A percentile compares a stretch with the other conserved stretches of the same genome.
Evolutionary conservation across 73 alveolate species (phyloP).

Genomic region (Urostyla sp.): DNA sequence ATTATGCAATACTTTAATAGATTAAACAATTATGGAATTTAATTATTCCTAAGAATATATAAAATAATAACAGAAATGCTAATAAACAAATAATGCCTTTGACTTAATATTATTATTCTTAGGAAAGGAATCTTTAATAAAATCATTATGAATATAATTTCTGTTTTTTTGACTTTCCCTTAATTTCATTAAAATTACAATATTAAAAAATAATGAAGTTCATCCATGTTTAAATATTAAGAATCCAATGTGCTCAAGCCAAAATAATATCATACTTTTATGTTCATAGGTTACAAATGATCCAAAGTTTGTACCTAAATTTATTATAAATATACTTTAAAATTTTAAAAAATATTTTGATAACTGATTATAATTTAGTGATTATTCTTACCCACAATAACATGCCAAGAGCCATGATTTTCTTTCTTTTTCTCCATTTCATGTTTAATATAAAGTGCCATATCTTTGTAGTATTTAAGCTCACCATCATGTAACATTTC

Average conservation of each 20-base stretch:
- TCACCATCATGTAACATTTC: constrained; percentile 66
- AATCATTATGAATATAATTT: too few species aligned
- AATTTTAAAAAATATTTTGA: neutral
- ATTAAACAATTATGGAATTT: too few species aligned
- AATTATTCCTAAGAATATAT: too few species aligned
- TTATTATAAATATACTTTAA: neutral
- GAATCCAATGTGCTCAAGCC: constrained; percentile 73
- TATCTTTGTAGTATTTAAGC: constrained; percentile 62
- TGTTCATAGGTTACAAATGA: constrained; percentile 64
- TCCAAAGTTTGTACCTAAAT: constrained; percentile 66
- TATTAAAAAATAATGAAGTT: neutral
- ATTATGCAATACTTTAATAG: too few species aligned
- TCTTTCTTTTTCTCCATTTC: constrained; percentile 40
- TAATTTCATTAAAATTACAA: too few species aligned
- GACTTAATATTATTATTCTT: too few species aligned
- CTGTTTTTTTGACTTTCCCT: too few species aligned
- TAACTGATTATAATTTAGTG: neutral
- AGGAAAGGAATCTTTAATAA: too few species aligned
- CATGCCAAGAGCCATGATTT: constrained; percentile 74
- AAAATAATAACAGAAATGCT: too few species aligned
- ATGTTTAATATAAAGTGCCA: constrained; percentile 61
- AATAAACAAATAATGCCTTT: too few species aligned
- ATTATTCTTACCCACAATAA: constrained; percentile 48
- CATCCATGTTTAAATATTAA: constrained; percentile 68
- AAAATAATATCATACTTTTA: constrained; percentile 55